phyloP scores from a whole-genome alignment of 2,329 filamentous ascomycete species.

The Rosellinia necatrix region DNA sequence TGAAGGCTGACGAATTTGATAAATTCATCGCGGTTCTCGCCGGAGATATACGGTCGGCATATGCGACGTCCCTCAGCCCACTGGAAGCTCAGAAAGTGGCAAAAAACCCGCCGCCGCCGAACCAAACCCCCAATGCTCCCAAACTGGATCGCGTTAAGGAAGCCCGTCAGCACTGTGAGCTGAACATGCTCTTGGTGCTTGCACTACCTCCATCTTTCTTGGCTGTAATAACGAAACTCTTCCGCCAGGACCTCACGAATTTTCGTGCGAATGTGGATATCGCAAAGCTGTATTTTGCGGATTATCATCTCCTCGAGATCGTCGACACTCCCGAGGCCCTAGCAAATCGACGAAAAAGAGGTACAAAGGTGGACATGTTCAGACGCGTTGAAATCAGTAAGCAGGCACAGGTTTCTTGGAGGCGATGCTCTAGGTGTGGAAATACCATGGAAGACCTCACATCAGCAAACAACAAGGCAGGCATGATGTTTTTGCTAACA shows the following conservation, averaged over 20 bases:
- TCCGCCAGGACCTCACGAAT: slow-evolving; percentile 61
- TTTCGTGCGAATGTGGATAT: slow-evolving; percentile 66
- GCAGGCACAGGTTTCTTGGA: slow-evolving; percentile 42
- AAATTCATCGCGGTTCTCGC: slow-evolving; percentile 59
- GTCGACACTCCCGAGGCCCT: slow-evolving; percentile 60
- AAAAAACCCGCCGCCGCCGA: slow-evolving; percentile 52
- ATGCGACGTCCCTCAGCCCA: slow-evolving; percentile 51
- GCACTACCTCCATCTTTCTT: slow-evolving; percentile 54
- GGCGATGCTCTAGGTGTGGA: slow-evolving; percentile 64
- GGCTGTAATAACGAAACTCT: slow-evolving; percentile 66
- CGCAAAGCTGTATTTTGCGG: slow-evolving; percentile 71
- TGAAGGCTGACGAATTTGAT: slow-evolving; percentile 67
- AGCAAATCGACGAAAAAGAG: slow-evolving; percentile 43
- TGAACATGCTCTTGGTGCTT: slow-evolving; percentile 56
- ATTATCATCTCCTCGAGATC: slow-evolving; percentile 72
- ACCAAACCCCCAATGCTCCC: slow-evolving; percentile 39
- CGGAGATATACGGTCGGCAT: slow-evolving; percentile 55
- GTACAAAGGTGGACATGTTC: slow-evolving; percentile 59
- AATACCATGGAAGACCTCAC: slow-evolving; percentile 67
- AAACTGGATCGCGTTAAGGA: slow-evolving; percentile 45
- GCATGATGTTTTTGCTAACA: slow-evolving; percentile 57
- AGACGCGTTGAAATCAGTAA: slow-evolving; percentile 62
- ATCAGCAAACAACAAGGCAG: slow-evolving; percentile 47
- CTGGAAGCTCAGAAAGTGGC: slow-evolving; percentile 50
- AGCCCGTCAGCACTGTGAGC: slow-evolving; percentile 54